Evolutionary conservation across 768 basidiomycete genomes (phyloP).

Genomic region (Boletus sensibilis): DNA sequence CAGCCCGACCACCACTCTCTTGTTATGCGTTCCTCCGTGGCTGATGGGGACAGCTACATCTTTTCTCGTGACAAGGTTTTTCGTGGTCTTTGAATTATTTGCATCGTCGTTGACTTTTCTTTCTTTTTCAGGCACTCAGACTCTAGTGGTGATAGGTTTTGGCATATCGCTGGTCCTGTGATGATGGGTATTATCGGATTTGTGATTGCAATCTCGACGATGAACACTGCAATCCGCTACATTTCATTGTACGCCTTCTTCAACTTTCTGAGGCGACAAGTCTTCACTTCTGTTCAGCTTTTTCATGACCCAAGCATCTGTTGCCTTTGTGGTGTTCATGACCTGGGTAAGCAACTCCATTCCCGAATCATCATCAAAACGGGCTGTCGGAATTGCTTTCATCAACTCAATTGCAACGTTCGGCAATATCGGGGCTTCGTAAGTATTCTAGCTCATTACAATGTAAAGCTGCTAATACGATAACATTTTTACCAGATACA

Average conservation of each 20-base stretch:
- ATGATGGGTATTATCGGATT: constrained; percentile 64
- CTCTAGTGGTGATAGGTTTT: constrained; percentile 64
- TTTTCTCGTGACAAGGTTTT: constrained; percentile 51
- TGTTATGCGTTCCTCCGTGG: constrained; percentile 80
- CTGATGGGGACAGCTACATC: constrained; percentile 57
- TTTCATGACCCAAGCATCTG: constrained; percentile 70
- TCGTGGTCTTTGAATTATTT: background rate
- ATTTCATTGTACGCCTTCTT: constrained; percentile 49
- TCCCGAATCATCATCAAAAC: constrained; percentile 78
- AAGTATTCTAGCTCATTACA: constrained; percentile 32
- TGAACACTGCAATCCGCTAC: constrained; percentile 61
- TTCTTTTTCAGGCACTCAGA: constrained; percentile 63
- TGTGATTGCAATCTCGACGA: constrained; percentile 58
- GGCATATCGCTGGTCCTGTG: constrained; percentile 59
- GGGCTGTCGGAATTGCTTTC: constrained; percentile 79
- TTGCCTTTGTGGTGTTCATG: constrained; percentile 64
- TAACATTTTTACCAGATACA: constrained; percentile 40
- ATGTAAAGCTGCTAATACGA: background rate
- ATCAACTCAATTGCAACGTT: constrained; percentile 78
- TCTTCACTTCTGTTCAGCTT: constrained; percentile 45
- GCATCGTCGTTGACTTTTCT: constrained; percentile 1
- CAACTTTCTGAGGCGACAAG: background rate
- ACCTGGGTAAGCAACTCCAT: constrained; percentile 55
- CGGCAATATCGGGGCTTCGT: constrained; percentile 81
- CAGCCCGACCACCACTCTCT: constrained; percentile 55